Base-by-base conservation (phyloP, 2,329 filamentous ascomycete species). In the Teratosphaeria zuluensis region DNA sequence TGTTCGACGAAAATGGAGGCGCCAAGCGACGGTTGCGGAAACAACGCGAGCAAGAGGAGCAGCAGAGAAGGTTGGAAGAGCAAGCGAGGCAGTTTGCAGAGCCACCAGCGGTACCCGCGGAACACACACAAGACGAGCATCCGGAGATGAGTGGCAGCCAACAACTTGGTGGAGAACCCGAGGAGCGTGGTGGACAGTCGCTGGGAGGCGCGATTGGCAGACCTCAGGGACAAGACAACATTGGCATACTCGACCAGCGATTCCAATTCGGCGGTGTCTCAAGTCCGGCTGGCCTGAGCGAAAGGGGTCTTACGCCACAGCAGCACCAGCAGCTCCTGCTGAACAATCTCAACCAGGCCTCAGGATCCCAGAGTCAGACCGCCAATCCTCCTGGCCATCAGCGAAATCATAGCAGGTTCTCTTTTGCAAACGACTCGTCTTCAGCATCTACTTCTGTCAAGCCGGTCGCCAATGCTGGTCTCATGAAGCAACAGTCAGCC, bases 121-220 rank as follows among this genome's bases (percentile, higher is more conserved):
- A 59, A 21, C 54, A 56, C 28, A 16, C 35, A 52, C 28, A 33
- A 12, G 58, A 57, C 2, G 90, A 89, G 59, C 87, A 88, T 58
- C 84, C 85, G 1, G 91, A 94, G 73, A 69, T 69, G 61, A 88
- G 88, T 64, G 89, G 89, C 14, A 97, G 92, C 70, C 79, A 94
- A 59, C 92, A 95, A 59, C 80, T 97, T 19, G 92, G 92, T 59
- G 92, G 92, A 51, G 92, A 97, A 71, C 92, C 92, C 0, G 92
- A 97, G 70, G 90, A 95, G 64, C 81, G 83, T 6, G 70, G 70
- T 62, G 72, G 53, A 81, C 81, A 66, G 48, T 80, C 81, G 51
- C 81, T 83, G 59, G 81, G 61, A 82, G 85, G 55, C 83, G 84
- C 60, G 60, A 84, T 83, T 12, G 85, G 90, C 7, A 90, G 91